These are phyloP conservation scores for Trichoderma koningiopsis DNA, from an alignment of 2,329 filamentous ascomycete genomes.

Conservation along the genomic window DNA sequence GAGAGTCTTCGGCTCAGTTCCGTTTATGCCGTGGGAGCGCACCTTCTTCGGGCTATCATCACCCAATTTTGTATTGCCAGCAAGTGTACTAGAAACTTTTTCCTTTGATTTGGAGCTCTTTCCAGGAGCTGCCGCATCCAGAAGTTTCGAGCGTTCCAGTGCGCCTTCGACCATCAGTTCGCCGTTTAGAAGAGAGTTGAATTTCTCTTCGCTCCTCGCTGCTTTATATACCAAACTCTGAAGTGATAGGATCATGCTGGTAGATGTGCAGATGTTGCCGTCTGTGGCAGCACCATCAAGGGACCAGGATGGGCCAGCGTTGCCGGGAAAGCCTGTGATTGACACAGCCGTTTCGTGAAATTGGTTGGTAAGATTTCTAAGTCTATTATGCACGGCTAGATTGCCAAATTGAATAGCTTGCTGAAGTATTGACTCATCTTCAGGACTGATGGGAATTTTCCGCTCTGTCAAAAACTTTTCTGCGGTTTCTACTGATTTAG, in stretches of 20 bases:
- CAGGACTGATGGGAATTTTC: conserved; percentile 57
- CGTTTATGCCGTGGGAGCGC: conserved; percentile 37
- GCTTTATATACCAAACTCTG: conserved; percentile 56
- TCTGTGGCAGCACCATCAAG: conserved; percentile 55
- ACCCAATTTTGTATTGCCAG: conserved; percentile 49
- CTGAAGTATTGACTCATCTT: conserved; percentile 63
- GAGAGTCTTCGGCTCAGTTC: conserved; percentile 30
- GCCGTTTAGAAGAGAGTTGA: conserved; percentile 53
- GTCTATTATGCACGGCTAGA: conserved; percentile 57
- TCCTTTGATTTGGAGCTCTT: conserved; percentile 25
- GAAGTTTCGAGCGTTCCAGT: conserved; percentile 41
- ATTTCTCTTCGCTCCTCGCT: conserved; percentile 45
- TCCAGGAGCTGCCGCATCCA: conserved; percentile 26
- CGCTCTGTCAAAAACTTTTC: conserved; percentile 67
- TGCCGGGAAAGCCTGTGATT: conserved; percentile 66
- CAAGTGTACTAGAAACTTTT: conserved; percentile 36
- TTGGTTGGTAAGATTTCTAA: conserved; percentile 67
- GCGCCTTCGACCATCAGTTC: conserved; percentile 47
- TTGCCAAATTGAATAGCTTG: conserved; percentile 69
- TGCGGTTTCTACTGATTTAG: conserved; percentile 65
- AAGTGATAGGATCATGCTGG: conserved; percentile 53
- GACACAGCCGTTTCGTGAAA: conserved; percentile 80
- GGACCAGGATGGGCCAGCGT: conserved; percentile 66
- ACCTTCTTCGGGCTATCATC: conserved; percentile 40
- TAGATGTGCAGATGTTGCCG: conserved; percentile 53